A percentile compares a stretch with the other conserved stretches of the same genome.
Evolutionary conservation across 176 grass and related monocot species (phyloP).

Genomic region (Carex myosuroides): DNA sequence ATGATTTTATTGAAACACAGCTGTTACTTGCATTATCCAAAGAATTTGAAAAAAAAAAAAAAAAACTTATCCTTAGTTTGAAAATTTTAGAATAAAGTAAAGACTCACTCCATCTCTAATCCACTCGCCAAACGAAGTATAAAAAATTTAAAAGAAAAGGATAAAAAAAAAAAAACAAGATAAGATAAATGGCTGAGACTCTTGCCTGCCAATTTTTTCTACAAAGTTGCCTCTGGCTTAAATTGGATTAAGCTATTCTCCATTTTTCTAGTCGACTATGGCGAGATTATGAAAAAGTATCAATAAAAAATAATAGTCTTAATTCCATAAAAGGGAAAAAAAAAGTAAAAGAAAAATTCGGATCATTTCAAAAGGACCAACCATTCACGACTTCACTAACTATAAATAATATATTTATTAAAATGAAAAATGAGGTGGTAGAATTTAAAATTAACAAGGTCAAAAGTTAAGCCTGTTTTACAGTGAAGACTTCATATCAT

Average conservation of each 20-base stretch:
- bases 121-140: too few species aligned
- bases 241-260: background rate
- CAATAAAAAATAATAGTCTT: background rate
- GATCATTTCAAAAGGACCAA: background rate
- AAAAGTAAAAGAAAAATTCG: too few species aligned
- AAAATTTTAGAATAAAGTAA: too few species aligned
- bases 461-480: background rate
- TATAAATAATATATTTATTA: background rate
- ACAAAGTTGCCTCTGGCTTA: background rate
- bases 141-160: too few species aligned
- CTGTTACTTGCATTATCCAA: too few species aligned
- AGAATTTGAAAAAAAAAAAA: too few species aligned
- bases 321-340: background rate
- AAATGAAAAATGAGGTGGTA: background rate
- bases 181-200: background rate
- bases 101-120: too few species aligned
- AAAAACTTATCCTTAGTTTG: too few species aligned
- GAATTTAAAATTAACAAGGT: background rate
- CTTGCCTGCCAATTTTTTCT: background rate
- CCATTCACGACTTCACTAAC: background rate
- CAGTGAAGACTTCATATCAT: background rate
- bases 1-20: too few species aligned
- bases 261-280: background rate
- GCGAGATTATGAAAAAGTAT: background rate
- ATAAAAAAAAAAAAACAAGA: too few species aligned